phyloP scores from a whole-genome alignment of 1,284 basidiomycete genomes.

The Cutaneotrichosporon cutaneum region DNA sequence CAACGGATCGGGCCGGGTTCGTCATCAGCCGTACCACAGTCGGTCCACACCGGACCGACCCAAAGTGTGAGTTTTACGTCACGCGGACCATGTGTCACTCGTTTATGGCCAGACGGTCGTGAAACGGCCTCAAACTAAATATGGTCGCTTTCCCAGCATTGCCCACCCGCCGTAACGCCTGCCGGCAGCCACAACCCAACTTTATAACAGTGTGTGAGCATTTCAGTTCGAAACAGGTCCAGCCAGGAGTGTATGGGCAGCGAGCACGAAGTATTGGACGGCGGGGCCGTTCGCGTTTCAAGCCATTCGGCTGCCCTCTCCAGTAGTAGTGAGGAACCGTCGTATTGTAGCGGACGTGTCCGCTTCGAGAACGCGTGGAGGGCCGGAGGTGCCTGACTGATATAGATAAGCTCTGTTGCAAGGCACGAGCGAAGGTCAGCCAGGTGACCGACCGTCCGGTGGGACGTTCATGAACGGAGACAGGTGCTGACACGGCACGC shows the following conservation, averaged over 20 bases:
- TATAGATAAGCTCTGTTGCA: conserved; percentile 2
- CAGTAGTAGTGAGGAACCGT: too few species aligned
- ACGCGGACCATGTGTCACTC: not conserved
- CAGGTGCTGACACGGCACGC: not conserved
- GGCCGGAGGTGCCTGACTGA: not conserved
- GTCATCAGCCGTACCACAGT: not conserved
- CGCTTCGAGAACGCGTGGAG: not conserved
- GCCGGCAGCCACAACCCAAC: not conserved
- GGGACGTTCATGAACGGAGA: not conserved
- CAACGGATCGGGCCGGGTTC: not conserved
- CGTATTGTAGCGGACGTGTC: too few species aligned
- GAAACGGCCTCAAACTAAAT: not conserved
- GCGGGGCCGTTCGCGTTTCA: not conserved
- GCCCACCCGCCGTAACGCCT: not conserved
- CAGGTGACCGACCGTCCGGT: not conserved
- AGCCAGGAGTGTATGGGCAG: not conserved
- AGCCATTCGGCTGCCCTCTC: too few species aligned
- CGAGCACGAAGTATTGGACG: not conserved
- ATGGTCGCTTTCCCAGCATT: not conserved
- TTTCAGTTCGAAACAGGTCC: not conserved
- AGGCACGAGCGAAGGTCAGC: not conserved
- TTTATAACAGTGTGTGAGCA: not conserved
- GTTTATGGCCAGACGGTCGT: not conserved
- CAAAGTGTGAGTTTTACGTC: not conserved
- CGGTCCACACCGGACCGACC: not conserved